Conservation (phyloP, 2,329 filamentous ascomycete species). For the Apiospora rasikravindrae region DNA sequence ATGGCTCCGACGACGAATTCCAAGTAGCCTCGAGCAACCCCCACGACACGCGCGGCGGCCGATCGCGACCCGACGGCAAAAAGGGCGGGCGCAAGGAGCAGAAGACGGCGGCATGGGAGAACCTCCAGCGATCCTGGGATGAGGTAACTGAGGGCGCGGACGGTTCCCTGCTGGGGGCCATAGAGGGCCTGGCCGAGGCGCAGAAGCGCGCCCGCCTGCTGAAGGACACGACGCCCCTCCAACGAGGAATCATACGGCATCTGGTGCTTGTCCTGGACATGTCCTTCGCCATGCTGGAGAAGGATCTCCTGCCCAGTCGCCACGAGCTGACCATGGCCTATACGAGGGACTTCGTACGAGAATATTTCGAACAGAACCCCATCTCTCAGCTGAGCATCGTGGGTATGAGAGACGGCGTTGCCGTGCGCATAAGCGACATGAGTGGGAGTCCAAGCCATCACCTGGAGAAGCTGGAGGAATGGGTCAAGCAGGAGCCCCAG, state of each 20-base stretch:
- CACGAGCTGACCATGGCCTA: slow-evolving; percentile 84
- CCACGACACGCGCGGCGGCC: slow-evolving; percentile 31
- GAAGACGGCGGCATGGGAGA: slow-evolving; percentile 66
- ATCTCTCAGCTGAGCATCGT: slow-evolving; percentile 94
- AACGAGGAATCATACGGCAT: slow-evolving; percentile 97
- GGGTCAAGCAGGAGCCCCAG: slow-evolving; percentile 70
- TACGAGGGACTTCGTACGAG: slow-evolving; percentile 84
- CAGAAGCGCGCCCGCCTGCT: slow-evolving; percentile 81
- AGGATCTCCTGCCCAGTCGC: slow-evolving; percentile 88
- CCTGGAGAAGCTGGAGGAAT: slow-evolving; percentile 72
- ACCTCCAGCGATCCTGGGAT: slow-evolving; percentile 73
- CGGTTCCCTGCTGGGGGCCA: slow-evolving; percentile 72
- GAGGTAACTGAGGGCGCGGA: slow-evolving; percentile 79
- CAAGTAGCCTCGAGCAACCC: slow-evolving; percentile 46
- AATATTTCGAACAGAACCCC: slow-evolving; percentile 98
- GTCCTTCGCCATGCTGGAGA: slow-evolving; percentile 91
- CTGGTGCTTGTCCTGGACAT: slow-evolving; percentile 90
- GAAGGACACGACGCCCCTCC: slow-evolving; percentile 92
- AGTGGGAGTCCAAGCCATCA: slow-evolving; percentile 91
- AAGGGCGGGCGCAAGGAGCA: slow-evolving; percentile 34
- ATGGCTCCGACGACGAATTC: slow-evolving; percentile 70
- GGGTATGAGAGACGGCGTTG: slow-evolving; percentile 91
- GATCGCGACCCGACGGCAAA: slow-evolving; percentile 35
- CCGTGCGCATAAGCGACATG: slow-evolving; percentile 84
- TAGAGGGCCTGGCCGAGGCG: slow-evolving; percentile 79